These are phyloP conservation scores for Cryptosporidium muris DNA, from an alignment of 169 alveolate genomes.

Conservation along the genomic window DNA sequence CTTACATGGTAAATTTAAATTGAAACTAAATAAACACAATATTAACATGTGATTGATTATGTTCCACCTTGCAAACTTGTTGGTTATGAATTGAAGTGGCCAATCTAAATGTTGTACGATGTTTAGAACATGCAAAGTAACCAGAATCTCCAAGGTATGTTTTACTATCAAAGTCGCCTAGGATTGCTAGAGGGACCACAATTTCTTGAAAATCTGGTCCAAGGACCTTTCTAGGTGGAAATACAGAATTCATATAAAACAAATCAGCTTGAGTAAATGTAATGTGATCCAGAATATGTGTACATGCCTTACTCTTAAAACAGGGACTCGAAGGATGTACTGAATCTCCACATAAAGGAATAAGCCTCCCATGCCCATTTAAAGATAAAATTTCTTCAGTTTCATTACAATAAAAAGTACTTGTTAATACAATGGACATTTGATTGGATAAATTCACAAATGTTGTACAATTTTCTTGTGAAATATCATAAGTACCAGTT, in stretches of 20 bases:
- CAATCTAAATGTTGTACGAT: background rate
- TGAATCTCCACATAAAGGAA: background rate
- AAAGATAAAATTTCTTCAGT: slow-evolving; percentile 6
- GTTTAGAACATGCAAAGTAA: no score
- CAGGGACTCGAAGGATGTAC: background rate
- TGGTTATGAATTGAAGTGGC: background rate
- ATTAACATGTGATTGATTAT: background rate
- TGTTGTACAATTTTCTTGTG: background rate
- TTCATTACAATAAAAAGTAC: slow-evolving; percentile 15
- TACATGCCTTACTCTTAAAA: no score
- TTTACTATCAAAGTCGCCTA: background rate
- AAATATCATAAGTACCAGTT: slow-evolving; percentile 8
- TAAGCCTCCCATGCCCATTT: slow-evolving; percentile 49
- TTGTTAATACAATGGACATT: slow-evolving; percentile 21
- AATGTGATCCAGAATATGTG: slow-evolving; percentile 1
- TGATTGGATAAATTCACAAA: slow-evolving; percentile 2
- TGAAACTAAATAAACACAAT: background rate
- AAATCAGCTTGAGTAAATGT: slow-evolving; percentile 23
- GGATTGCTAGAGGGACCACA: slow-evolving; percentile 2
- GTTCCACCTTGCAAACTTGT: background rate
- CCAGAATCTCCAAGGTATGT: no score
- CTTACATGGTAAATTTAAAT: background rate
- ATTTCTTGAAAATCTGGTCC: slow-evolving; percentile 54
- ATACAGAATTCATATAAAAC: slow-evolving; percentile 29
- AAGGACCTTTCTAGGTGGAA: slow-evolving; percentile 52